These are phyloP conservation scores for Coniella lustricola DNA, from an alignment of 2,329 filamentous ascomycete genomes.

Conservation along the genomic window DNA sequence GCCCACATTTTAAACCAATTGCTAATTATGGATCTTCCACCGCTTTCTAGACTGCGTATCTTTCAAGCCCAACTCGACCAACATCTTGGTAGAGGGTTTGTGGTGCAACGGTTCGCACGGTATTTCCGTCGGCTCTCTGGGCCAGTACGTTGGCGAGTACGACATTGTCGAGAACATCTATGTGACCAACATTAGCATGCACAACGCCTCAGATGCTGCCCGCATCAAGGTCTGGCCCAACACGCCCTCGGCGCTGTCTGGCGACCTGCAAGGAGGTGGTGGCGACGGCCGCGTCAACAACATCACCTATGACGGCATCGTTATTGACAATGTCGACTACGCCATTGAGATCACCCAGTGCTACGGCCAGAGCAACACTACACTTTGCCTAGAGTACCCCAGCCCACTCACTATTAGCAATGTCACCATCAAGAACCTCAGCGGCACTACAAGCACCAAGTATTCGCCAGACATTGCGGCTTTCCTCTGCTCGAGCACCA, in stretches of 20 bases:
- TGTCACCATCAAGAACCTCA: conserved; percentile 45
- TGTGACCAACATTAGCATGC: conserved; percentile 53
- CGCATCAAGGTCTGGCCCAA: conserved; percentile 60
- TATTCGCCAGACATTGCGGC: conserved; percentile 22
- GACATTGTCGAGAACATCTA: conserved; percentile 66
- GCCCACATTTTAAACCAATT: not conserved
- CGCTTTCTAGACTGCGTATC: conserved; percentile 54
- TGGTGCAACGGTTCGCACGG: conserved; percentile 64
- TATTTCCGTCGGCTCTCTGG: conserved; percentile 64
- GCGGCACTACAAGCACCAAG: conserved; percentile 34
- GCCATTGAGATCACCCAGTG: conserved; percentile 47
- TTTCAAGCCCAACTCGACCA: conserved; percentile 67
- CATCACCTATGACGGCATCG: conserved; percentile 53
- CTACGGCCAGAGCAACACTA: conserved; percentile 48
- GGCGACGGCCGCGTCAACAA: conserved; percentile 54
- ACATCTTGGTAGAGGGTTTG: conserved; percentile 61
- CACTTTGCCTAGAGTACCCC: conserved; percentile 52
- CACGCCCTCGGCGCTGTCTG: conserved; percentile 25
- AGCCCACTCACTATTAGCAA: conserved; percentile 47
- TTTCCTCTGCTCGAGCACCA: conserved; percentile 22
- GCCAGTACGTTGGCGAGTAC: conserved; percentile 56
- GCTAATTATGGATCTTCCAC: not conserved
- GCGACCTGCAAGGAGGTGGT: conserved; percentile 51
- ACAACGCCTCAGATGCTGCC: conserved; percentile 56
- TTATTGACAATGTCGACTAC: conserved; percentile 53